Conservation (phyloP, 805 yeast species). For the Kazachstania bromeliacearum region DNA sequence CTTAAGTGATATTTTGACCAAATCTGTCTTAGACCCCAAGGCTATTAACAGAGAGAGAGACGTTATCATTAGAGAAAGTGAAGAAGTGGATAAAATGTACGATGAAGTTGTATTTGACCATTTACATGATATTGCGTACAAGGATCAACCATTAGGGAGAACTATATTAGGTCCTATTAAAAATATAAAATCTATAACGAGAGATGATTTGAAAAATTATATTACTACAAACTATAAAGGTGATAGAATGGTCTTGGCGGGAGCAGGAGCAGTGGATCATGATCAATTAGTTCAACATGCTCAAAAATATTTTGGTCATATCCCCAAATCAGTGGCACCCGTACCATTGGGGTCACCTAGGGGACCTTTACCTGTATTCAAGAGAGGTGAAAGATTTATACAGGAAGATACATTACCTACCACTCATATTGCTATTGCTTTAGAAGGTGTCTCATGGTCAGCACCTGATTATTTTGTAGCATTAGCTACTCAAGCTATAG, state of each 20-base stretch:
- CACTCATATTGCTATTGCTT: slow-evolving; percentile 85
- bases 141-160: slow-evolving; percentile 88
- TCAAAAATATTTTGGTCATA: slow-evolving; percentile 63
- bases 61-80: slow-evolving; percentile 91
- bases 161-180: slow-evolving; percentile 93
- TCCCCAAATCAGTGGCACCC: slow-evolving; percentile 41
- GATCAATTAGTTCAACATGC: slow-evolving; percentile 72
- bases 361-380: slow-evolving; percentile 64
- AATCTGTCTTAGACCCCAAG: slow-evolving; percentile 65
- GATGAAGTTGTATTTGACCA: slow-evolving; percentile 98
- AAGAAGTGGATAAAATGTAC: slow-evolving; percentile 96
- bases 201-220: slow-evolving; percentile 68
- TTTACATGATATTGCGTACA: slow-evolving; percentile 84
- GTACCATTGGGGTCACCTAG: slow-evolving; percentile 59
- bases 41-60: slow-evolving; percentile 96
- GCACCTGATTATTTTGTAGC: slow-evolving; percentile 94
- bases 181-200: slow-evolving; percentile 70
- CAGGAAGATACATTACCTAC: slow-evolving; percentile 76
- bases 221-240: slow-evolving; percentile 85
- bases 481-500: slow-evolving; percentile 89
- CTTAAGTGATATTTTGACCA: slow-evolving; percentile 78
- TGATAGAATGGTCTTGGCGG: slow-evolving; percentile 96
- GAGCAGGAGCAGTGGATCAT: slow-evolving; percentile 91
- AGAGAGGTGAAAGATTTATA: slow-evolving; percentile 78
- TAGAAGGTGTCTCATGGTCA: slow-evolving; percentile 98